Evolutionary conservation across 176 grass and related monocot genomes (phyloP).

Genomic region (Musa schizocarpa): DNA sequence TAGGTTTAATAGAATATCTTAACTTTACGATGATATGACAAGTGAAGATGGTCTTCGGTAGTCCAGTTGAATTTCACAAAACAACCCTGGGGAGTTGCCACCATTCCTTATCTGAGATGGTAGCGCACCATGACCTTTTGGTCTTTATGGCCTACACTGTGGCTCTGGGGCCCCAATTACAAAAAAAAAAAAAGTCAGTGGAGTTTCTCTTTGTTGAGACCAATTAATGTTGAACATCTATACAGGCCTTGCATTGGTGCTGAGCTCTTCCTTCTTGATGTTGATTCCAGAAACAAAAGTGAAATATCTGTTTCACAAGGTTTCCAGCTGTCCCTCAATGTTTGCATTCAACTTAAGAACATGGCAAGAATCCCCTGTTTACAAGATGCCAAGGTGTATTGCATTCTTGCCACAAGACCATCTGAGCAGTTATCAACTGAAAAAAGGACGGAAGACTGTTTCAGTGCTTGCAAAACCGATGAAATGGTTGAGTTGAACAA

Average conservation of each 20-base stretch:
- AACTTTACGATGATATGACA: not conserved
- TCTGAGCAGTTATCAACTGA: slow-evolving; percentile 15
- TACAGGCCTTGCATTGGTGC: slow-evolving; percentile 78
- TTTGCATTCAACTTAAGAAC: slow-evolving; percentile 63
- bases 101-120: not conserved
- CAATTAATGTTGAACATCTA: not conserved
- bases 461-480: slow-evolving; percentile 12
- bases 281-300: slow-evolving; percentile 28
- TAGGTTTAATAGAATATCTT: not conserved
- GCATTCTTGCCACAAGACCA: slow-evolving; percentile 37
- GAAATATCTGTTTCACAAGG: slow-evolving; percentile 39
- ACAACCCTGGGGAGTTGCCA: not conserved
- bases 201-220: not conserved
- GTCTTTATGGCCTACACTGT: not conserved
- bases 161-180: no score
- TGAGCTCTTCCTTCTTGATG: slow-evolving; percentile 51
- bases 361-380: slow-evolving; percentile 16
- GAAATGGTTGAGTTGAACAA: slow-evolving; percentile 49
- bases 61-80: not conserved
- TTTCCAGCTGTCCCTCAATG: slow-evolving; percentile 54
- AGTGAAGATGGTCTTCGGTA: not conserved
- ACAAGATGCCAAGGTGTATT: slow-evolving; percentile 37
- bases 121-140: not conserved
- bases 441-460: slow-evolving; percentile 28
- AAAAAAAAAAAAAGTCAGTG: no score